A percentile compares a stretch with the other conserved stretches of the same genome.
Conservation (phyloP, 352 stramenopile genomes). For the Phytophthora sp. region DNA sequence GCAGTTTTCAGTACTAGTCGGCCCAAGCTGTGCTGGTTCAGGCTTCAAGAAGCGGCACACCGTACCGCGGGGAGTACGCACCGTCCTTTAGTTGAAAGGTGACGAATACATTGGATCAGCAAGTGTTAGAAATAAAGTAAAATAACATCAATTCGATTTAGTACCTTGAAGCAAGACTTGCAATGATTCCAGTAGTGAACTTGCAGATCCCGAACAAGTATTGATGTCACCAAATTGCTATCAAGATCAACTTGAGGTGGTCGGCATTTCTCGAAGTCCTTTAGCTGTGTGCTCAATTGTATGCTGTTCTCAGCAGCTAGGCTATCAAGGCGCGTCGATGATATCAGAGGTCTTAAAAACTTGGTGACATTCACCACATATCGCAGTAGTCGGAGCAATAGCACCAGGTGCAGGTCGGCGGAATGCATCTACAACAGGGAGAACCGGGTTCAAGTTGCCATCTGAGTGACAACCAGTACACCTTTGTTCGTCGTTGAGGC, state of each 20-base stretch:
- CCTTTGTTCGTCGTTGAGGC: background rate
- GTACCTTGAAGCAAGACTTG: slow-evolving; percentile 28
- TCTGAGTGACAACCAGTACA: background rate
- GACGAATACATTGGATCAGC: too few relatives aligned
- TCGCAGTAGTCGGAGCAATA: background rate
- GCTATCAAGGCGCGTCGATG: background rate
- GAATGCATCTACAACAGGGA: slow-evolving; percentile 12
- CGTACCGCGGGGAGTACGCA: slow-evolving; percentile 11
- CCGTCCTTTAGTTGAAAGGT: too few relatives aligned
- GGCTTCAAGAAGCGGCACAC: slow-evolving; percentile 33
- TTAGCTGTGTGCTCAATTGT: background rate
- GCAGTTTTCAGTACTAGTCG: background rate
- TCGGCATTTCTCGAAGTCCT: slow-evolving; percentile 8
- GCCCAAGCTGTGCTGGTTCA: background rate
- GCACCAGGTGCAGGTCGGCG: background rate
- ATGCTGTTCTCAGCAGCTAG: background rate
- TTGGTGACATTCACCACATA: background rate
- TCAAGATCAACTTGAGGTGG: background rate
- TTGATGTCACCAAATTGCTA: background rate
- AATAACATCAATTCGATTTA: too few relatives aligned
- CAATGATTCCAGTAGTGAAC: slow-evolving; percentile 19
- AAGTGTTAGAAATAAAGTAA: too few relatives aligned
- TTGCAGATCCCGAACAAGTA: slow-evolving; percentile 12
- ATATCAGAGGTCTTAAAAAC: slow-evolving; percentile 5
- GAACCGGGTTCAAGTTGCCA: background rate